Evolutionary conservation across 768 basidiomycete genomes (phyloP).

Genomic region (Lactarius evosmus): DNA sequence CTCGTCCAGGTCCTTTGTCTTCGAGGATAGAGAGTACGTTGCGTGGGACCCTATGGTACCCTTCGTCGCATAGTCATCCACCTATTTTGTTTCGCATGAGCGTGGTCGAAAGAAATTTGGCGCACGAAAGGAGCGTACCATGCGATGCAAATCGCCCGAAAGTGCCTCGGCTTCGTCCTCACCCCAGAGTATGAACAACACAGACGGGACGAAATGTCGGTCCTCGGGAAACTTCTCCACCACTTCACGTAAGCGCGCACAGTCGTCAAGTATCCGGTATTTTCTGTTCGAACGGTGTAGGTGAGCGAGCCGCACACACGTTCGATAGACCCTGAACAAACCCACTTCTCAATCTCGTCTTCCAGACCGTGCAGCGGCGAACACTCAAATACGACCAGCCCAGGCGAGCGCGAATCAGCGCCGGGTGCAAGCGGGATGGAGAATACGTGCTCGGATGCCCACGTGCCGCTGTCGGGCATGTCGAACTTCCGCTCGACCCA

Average conservation of each 20-base stretch:
- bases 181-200: conserved; percentile 61
- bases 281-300: conserved; percentile 43
- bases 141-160: conserved; percentile 51
- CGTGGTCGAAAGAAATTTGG: conserved; percentile 3
- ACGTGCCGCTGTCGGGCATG: conserved; percentile 59
- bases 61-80: conserved; percentile 46
- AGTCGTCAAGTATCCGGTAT: conserved; percentile 70
- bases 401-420: conserved; percentile 41
- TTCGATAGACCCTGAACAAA: background rate
- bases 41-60: conserved; percentile 41
- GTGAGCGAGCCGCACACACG: background rate
- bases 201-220: conserved; percentile 59
- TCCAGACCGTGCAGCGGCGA: conserved; percentile 58
- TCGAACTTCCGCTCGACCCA: conserved; percentile 79
- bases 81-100: conserved; percentile 40
- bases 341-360: conserved; percentile 67
- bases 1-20: conserved; percentile 54
- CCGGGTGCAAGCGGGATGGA: conserved; percentile 49
- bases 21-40: conserved; percentile 50
- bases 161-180: conserved; percentile 41
- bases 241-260: conserved; percentile 63
- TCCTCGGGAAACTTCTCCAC: conserved; percentile 50
- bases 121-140: conserved; percentile 44
- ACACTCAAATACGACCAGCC: conserved; percentile 72
- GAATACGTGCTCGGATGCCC: conserved; percentile 58